Evolutionary conservation across 768 basidiomycete species (phyloP).

Genomic region (Daedalea quercina): DNA sequence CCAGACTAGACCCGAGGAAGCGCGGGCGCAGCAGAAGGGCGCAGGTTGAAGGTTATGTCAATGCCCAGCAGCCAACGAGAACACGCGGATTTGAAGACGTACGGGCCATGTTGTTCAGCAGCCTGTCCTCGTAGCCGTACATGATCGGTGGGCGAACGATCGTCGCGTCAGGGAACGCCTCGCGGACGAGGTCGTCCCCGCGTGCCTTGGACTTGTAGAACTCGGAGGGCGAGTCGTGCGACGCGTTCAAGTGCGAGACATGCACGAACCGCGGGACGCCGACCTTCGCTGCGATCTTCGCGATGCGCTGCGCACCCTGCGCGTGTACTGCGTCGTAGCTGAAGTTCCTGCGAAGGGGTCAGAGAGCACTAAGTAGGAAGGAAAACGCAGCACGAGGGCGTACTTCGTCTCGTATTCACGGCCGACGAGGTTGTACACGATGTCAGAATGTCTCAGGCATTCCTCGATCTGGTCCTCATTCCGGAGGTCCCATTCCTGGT

Average conservation of each 20-base stretch:
- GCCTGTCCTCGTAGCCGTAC: conserved; percentile 94
- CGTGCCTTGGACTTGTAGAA: conserved; percentile 88
- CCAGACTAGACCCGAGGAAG: conserved; percentile 57
- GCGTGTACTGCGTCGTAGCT: conserved; percentile 76
- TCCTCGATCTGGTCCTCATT: conserved; percentile 89
- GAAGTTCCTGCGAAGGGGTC: conserved; percentile 63
- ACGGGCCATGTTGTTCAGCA: conserved; percentile 91
- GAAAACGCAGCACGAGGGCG: conserved; percentile 17
- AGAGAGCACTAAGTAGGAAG: not conserved
- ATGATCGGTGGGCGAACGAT: conserved; percentile 81
- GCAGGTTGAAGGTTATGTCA: conserved; percentile 7
- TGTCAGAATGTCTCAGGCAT: conserved; percentile 90
- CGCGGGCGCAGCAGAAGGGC: not conserved
- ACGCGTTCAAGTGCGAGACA: conserved; percentile 92
- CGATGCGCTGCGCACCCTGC: conserved; percentile 78
- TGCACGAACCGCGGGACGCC: conserved; percentile 88
- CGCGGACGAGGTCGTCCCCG: conserved; percentile 83
- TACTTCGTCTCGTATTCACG: conserved; percentile 95
- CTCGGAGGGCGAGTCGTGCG: conserved; percentile 64
- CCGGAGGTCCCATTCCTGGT: conserved; percentile 92
- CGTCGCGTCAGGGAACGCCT: conserved; percentile 78
- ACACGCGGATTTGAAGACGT: conserved; percentile 27
- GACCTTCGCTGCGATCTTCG: conserved; percentile 65
- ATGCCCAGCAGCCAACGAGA: not conserved
- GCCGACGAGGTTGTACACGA: conserved; percentile 93